Evolutionary conservation across 2,329 filamentous ascomycete species (phyloP), one percentile per base, ranked within the genome.

Genomic region (Lasiodiplodia gonubiensis): DNA sequence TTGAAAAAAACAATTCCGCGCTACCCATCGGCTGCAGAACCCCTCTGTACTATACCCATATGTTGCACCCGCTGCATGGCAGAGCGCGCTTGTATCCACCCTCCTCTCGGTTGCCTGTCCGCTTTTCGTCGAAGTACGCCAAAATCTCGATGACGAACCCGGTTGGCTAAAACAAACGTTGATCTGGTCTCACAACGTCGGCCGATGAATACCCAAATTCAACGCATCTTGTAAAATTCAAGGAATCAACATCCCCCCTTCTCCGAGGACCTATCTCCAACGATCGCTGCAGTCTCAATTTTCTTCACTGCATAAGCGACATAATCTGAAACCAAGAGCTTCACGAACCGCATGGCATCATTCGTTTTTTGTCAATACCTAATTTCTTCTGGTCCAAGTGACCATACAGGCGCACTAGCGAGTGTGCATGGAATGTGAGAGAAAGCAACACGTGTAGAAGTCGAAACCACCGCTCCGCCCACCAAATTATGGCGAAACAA

Each of bases 41-140:
- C n/a, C n/a, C n/a, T n/a, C n/a, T n/a, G n/a, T n/a, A n/a, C 30
- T 4, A 46, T 2, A 23, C 14, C 35, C 25, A n/a, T 25, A 7
- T 3, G 37, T 60, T 25, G 55, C 55, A 60, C 55, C 55, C 55
- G 37, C 46, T 60, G 39, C 39, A 48, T 48, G 16, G 23, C 55
- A 60, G 37, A 11, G 42, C n/a, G 18, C 42, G 42, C 42, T n/a
- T 46, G 7, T 10, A 21, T 42, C 16, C 4, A 21, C 16, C 55
- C n/a, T 33, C 27, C 55, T 6, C 37, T 48, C 35, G 39, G 23
- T 14, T 46, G 39, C 6, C 18, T 8, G 21, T 46, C 42, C 42
- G 42, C 18, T 46, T 46, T 21, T 46, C 42, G 42, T 21, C 42
- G 42, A 18, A 46, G 11, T n/a, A 21, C 42, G n/a, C 42, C 42